Base-by-base conservation (phyloP, 305 asterid species). In the Fraxinus latifolia region DNA sequence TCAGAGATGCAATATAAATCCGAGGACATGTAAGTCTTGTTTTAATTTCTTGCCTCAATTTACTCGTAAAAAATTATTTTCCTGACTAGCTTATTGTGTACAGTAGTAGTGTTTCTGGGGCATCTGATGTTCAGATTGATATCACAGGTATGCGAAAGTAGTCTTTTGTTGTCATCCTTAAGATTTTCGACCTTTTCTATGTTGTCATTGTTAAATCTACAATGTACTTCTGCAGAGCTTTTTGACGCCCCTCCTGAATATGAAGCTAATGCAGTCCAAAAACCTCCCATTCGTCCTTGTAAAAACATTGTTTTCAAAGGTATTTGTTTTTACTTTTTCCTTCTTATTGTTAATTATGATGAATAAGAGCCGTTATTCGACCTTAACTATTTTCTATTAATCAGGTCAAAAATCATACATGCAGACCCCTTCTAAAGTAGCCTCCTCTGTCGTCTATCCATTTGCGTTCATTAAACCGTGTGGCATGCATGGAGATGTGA, bases 391-490 rank as follows among this genome's bases (percentile, higher is more conserved):
- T 42, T 80, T 55, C 0, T 55, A 60, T 67, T 44, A 0, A 68
- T 55, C 93, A 95, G 98, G 98, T 80, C 89, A 86, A 87, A 93
- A 91, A 79, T 90, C 97, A 21, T 88, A 78, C 83, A 91, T 94
- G 89, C 90, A 84, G 8, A 72, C 92, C 2, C 92, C 97, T 79
- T 87, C 94, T 55, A 92, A 91, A 74, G 81, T 81, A 19, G 86
- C 95, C 23, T 90, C 98, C 1, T 90, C 94, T 0, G 87, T 95
- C 17, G 89, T 88, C 84, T 89, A 86, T 77, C 99, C 97, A 25
- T 95, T 95, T 77, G 91, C 92, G 37, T 91, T 95, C 84, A 89
- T 95, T 37, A 93, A 95, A 87, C 99, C 99, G 4, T 93, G 98
- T 65, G 91, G 92, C n/a, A 89, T 80, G 34, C 92, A 85, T 9